These are phyloP conservation scores for Suillus sp. DNA, from an alignment of 768 basidiomycete genomes.

Conservation along the genomic window DNA sequence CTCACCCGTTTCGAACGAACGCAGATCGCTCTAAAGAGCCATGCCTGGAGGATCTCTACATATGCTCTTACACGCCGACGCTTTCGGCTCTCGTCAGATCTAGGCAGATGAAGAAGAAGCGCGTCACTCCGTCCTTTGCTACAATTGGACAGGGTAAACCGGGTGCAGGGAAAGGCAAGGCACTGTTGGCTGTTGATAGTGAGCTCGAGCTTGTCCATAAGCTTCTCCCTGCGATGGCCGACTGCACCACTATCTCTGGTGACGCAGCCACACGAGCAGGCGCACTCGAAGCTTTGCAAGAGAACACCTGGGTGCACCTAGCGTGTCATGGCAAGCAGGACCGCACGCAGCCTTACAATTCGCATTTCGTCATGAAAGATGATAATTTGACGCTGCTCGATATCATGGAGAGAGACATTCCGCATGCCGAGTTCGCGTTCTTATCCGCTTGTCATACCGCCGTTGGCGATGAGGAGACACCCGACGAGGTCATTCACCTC, in stretches of 20 bases:
- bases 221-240: too few species aligned
- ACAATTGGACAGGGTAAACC: too few species aligned
- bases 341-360: conserved; percentile 14
- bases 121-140: too few species aligned
- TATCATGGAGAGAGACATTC: conserved; percentile 9
- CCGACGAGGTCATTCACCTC: too few species aligned
- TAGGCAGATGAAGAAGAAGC: neutral
- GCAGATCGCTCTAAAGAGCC: too few species aligned
- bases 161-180: too few species aligned
- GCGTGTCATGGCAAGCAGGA: conserved; percentile 43
- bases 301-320: conserved; percentile 27
- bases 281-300: neutral
- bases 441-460: too few species aligned
- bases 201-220: too few species aligned
- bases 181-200: too few species aligned
- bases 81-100: neutral
- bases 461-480: too few species aligned
- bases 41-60: neutral
- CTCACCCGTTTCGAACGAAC: too few species aligned
- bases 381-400: neutral
- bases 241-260: neutral
- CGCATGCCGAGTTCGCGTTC: conserved; percentile 1
- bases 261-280: too few species aligned
- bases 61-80: neutral
- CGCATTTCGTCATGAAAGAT: conserved; percentile 1